Conservation (phyloP, 2,329 filamentous ascomycete species). For the Apiospora malaysiana region DNA sequence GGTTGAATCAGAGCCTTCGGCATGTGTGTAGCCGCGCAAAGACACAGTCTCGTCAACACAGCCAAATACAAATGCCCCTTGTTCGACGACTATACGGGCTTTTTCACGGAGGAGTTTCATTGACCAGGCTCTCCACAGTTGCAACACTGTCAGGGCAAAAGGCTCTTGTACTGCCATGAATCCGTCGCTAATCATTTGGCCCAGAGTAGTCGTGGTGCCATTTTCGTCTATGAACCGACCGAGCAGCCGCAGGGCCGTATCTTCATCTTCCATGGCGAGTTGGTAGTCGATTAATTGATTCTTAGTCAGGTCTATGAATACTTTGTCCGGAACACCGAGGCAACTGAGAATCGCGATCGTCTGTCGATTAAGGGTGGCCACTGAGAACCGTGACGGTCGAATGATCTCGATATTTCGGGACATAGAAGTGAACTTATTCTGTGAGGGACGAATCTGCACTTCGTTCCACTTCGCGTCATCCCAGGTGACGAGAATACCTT, state of each 20-base stretch:
- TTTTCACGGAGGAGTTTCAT: slow-evolving; percentile 93
- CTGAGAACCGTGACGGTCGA: slow-evolving; percentile 75
- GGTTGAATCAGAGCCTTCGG: slow-evolving; percentile 45
- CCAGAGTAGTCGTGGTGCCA: slow-evolving; percentile 75
- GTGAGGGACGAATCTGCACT: slow-evolving; percentile 81
- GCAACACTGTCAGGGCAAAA: slow-evolving; percentile 79
- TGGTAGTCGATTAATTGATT: slow-evolving; percentile 73
- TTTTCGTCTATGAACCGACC: slow-evolving; percentile 84
- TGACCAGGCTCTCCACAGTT: slow-evolving; percentile 87
- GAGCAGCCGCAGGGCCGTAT: slow-evolving; percentile 70
- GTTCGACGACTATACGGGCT: slow-evolving; percentile 78
- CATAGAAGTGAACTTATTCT: slow-evolving; percentile 80
- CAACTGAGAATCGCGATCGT: slow-evolving; percentile 84
- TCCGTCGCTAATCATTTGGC: slow-evolving; percentile 76
- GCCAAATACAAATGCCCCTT: slow-evolving; percentile 87
- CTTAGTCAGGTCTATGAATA: slow-evolving; percentile 72
- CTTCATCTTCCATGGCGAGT: slow-evolving; percentile 69
- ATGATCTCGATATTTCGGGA: slow-evolving; percentile 85
- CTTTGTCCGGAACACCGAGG: slow-evolving; percentile 70
- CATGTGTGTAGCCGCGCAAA: slow-evolving; percentile 72
- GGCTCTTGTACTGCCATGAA: slow-evolving; percentile 80
- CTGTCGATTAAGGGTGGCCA: slow-evolving; percentile 86
- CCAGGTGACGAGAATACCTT: slow-evolving; percentile 84
- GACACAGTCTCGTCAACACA: slow-evolving; percentile 84
- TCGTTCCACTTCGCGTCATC: slow-evolving; percentile 69